Evolutionary conservation across 257 asterid genomes (phyloP), one percentile per base, ranked within the genome.

Genomic region (Fraxinus anomala): DNA sequence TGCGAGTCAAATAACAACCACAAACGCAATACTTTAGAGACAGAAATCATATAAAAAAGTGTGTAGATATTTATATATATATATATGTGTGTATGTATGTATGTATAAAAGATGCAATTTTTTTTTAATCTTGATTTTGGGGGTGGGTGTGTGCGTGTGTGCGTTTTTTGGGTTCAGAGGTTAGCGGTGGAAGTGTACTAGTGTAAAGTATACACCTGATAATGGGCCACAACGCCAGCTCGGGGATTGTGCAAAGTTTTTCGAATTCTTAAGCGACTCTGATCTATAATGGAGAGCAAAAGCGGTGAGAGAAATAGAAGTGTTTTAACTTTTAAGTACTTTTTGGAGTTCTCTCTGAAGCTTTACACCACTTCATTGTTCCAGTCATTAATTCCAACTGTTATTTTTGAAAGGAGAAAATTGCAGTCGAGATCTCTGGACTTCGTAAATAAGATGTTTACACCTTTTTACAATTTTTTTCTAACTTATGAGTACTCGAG

Each of bases 191-290:
- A 31, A 26, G 76, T 21, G 76, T 3, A 30, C 65, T 24, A n/a
- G 69, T 37, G 78, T 76, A 84, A 80, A 86, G 88, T 68, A 68
- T 82, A 83, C 72, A 86, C 73, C 80, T 89, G 96, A 81, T 75
- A 84, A 70, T 80, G 89, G 90, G 89, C 89, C 91, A 87, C 73
- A 72, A 86, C 85, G 88, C 87, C 69, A 63, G 69, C 69, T 63
- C 76, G 88, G 83, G 77, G 82, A 59, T 24, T 63, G 36, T 63
- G 69, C 33, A 26, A 36, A 26, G 36, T 23, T 63, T 63, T 24
- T n/a, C 0, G 19, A 61, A 21, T 61, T 61, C 5, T 23, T 59
- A 21, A 23, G 1, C 2, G 40, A 37, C 47, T 39, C 68, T 24
- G 69, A 63, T 23, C 69, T 24, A 24, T 24, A 24, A 61, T 61